A percentile compares a stretch with the other conserved stretches of the same genome.
Conservation (phyloP, 2,329 filamentous ascomycete genomes). For the Lecanicillium sp. region DNA sequence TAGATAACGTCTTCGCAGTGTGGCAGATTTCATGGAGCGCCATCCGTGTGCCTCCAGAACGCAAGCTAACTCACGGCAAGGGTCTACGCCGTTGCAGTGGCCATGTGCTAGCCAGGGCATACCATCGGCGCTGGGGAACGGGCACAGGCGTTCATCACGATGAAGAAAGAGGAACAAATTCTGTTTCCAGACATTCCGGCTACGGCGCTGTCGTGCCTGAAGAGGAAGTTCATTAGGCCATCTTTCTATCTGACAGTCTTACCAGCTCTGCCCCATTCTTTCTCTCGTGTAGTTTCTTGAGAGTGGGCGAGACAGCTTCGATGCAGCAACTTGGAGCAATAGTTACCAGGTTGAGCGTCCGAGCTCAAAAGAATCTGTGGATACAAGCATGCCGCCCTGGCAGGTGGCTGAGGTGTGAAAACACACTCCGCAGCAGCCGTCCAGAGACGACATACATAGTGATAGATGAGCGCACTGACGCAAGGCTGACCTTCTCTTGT, state of each 20-base stretch:
- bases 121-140: too few relatives aligned
- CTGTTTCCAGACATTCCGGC: not conserved
- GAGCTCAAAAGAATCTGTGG: constrained; percentile 5
- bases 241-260: constrained; percentile 1
- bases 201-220: not conserved
- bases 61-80: too few relatives aligned
- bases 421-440: too few relatives aligned
- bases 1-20: too few relatives aligned
- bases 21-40: too few relatives aligned
- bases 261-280: not conserved
- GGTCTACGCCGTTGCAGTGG: too few relatives aligned
- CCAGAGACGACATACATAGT: too few relatives aligned
- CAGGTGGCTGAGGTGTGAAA: not conserved
- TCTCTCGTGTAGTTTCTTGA: not conserved
- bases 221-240: not conserved
- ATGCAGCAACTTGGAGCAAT: not conserved
- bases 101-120: too few relatives aligned
- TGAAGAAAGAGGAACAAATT: not conserved
- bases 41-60: too few relatives aligned
- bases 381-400: not conserved
- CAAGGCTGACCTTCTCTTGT: constrained; percentile 9
- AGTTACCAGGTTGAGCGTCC: too few relatives aligned
- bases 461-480: constrained; percentile 6
- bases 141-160: not conserved
- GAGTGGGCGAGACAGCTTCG: constrained; percentile 1